These are phyloP conservation scores for Trametes versicolor DNA, from an alignment of 1,284 basidiomycete genomes.

Conservation along the genomic window DNA sequence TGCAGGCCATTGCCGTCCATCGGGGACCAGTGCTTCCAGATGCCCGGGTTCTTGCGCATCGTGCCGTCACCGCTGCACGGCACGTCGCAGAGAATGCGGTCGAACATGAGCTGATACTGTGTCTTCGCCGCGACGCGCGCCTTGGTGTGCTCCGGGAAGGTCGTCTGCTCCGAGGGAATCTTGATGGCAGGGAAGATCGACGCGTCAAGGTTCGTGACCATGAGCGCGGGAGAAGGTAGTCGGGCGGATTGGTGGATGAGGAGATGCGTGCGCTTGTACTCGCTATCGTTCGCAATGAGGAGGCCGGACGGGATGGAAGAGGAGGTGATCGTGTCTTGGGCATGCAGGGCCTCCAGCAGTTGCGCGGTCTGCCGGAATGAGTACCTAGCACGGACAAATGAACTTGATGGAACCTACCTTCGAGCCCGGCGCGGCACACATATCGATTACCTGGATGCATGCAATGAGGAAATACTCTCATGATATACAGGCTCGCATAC, in stretches of 20 bases:
- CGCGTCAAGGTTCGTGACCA: slow-evolving; percentile 98
- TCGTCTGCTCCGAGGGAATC: slow-evolving; percentile 52
- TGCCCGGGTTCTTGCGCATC: slow-evolving; percentile 92
- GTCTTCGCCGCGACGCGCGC: slow-evolving; percentile 40
- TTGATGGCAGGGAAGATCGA: slow-evolving; percentile 86
- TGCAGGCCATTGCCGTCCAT: slow-evolving; percentile 94
- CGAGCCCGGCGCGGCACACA: slow-evolving; percentile 99
- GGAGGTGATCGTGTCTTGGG: slow-evolving; percentile 66
- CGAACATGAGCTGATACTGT: slow-evolving; percentile 76
- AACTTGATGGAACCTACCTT: slow-evolving; percentile 62
- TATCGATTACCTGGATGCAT: slow-evolving; percentile 83
- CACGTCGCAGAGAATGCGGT: slow-evolving; percentile 96
- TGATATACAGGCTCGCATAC: slow-evolving; percentile 33
- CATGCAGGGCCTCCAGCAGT: slow-evolving; percentile 89
- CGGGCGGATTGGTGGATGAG: slow-evolving; percentile 98
- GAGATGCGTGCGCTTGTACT: slow-evolving; percentile 95
- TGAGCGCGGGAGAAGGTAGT: slow-evolving; percentile 90
- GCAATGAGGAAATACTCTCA: too few relatives aligned
- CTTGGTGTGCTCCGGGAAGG: slow-evolving; percentile 42
- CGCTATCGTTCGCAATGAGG: slow-evolving; percentile 91
- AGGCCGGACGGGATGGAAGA: slow-evolving; percentile 80
- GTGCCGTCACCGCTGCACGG: slow-evolving; percentile 99
- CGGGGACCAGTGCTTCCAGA: slow-evolving; percentile 94
- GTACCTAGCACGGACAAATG: slow-evolving; percentile 6
- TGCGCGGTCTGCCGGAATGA: slow-evolving; percentile 76